A percentile compares a stretch with the other conserved stretches of the same genome.
These are phyloP conservation scores for Tubosaeta brunneosetosa DNA, from an alignment of 768 basidiomycete species.

Conservation along the genomic window DNA sequence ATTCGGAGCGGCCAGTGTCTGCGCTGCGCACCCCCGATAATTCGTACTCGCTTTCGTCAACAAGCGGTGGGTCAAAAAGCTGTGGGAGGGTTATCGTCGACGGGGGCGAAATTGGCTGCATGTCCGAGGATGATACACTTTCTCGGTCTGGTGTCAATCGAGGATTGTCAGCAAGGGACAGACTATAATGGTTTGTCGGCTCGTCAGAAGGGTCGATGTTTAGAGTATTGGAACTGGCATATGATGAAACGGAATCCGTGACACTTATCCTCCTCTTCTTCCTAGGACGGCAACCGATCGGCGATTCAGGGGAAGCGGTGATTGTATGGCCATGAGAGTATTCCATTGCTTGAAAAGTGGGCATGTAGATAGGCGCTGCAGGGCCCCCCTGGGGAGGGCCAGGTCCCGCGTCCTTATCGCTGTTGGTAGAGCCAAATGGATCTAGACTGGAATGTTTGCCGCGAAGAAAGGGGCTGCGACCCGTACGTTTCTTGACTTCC, in stretches of 20 bases:
- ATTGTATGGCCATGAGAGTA: conserved; percentile 33
- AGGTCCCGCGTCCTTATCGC: conserved; percentile 32
- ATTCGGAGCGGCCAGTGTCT: conserved; percentile 28
- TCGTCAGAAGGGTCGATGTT: conserved; percentile 25
- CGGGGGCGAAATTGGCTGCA: conserved; percentile 31
- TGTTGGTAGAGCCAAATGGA: conserved; percentile 40
- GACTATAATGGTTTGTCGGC: conserved; percentile 12
- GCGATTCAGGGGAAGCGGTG: conserved; percentile 28
- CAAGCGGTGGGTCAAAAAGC: conserved; percentile 21
- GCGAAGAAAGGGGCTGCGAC: conserved; percentile 44
- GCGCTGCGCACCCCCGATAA: conserved; percentile 14
- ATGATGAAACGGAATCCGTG: conserved; percentile 33
- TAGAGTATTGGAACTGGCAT: conserved; percentile 25
- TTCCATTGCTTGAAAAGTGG: conserved; percentile 38
- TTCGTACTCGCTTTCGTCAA: conserved; percentile 27
- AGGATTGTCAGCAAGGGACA: conserved; percentile 26
- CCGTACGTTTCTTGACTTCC: conserved; percentile 45
- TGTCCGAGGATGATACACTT: conserved; percentile 31
- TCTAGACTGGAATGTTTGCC: conserved; percentile 49
- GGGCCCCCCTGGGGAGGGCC: conserved; percentile 20
- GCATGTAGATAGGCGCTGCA: conserved; percentile 36
- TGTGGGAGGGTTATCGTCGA: conserved; percentile 27
- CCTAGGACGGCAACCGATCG: conserved; percentile 26
- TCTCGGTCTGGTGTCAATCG: conserved; percentile 31
- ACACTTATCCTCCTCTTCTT: conserved; percentile 35